Evolutionary conservation across 176 grass and related monocot genomes (phyloP), one percentile per base, ranked within the genome.

Genomic region (Chrysopogon serrulatus): DNA sequence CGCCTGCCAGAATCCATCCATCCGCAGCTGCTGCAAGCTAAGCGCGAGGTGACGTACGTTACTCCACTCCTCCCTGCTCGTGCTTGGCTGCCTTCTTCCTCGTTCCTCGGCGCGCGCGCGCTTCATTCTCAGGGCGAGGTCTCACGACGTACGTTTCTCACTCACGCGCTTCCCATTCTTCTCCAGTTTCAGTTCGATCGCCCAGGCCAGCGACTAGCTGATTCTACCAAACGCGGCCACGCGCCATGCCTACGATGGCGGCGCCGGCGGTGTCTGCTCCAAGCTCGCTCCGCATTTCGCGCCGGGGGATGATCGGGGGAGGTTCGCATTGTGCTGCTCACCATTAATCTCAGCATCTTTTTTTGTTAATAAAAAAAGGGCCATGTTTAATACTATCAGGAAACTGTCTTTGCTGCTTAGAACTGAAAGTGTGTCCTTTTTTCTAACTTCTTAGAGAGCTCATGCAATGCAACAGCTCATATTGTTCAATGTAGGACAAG

Each of bases 401-500:
- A n/a, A n/a, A n/a, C n/a, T n/a, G n/a, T n/a, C n/a, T n/a, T 74
- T 74, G 53, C 47, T 37, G 5, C 61, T 43, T 56, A 47, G 24
- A 56, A 66, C 40, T 63, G 8, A 28, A 30, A 17, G 30, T 26
- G n/a, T 1, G 6, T 56, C 31, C 28, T 56, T 63, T 65, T 56
- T 74, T 65, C 28, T 28, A 12, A 15, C 9, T 12, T 36, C 27
- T 26, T 15, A 30, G 61, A 30, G 61, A 44, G 15, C 32, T 56
- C 41, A 72, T 36, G 43, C 34, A 66, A 3, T 23, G 12, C 45
- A 79, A 43, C 45, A 79, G 13, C 44, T 73, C 65, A 34, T 49
- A 44, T 34, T 79, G 31, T 83, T 60, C 17, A 67, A 47, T 83
- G 57, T 17, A 90, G 84, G 84, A 9, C 67, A 35, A 42, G 66